Evolutionary conservation across 345 rosid species (phyloP), one percentile per base, ranked within the genome.

Genomic region (Kernera saxatilis): DNA sequence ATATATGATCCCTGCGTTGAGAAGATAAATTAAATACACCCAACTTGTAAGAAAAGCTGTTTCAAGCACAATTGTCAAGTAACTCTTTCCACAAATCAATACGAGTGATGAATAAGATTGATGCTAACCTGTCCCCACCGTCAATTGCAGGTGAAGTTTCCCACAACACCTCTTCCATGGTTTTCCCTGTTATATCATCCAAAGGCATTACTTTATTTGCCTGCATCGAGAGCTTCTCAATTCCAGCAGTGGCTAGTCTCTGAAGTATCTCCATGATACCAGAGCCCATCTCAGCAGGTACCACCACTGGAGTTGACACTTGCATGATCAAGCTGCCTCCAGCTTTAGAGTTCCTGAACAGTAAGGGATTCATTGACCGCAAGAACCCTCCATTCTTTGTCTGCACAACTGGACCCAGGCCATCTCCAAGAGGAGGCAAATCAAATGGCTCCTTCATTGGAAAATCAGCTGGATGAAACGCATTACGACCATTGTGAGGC

Each of bases 221-320:
- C 80, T 90, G 94, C 91, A 83, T 78, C 9, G 98, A 93, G 54
- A 93, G 93, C 83, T 90, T 93, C 72, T 90, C 97, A 72, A 93
- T 90, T 67, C 98, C 98, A 78, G 83, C 79, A 25, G 94, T 88
- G 52, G 93, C 98, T 43, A 93, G 77, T 64, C 49, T 78, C 82
- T 88, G 86, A 58, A 90, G 84, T 71, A 87, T 81, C 39, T 83
- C 96, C 83, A 81, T 83, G 68, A 89, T 77, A 69, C 84, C 84
- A 61, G 91, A 86, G 62, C 98, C 98, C 98, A 93, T 90, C 80
- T 87, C 96, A 12, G 96, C 97, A 13, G 97, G 98, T 49, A 93
- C 91, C 60, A 93, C 97, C 65, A 93, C 93, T 2, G 98, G 97
- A 80, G 81, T 85, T 33, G 98, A 93, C 74, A 84, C 96, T 77